Evolutionary conservation across 2,329 filamentous ascomycete genomes (phyloP).

Genomic region (Fusarium brachygibbosum): DNA sequence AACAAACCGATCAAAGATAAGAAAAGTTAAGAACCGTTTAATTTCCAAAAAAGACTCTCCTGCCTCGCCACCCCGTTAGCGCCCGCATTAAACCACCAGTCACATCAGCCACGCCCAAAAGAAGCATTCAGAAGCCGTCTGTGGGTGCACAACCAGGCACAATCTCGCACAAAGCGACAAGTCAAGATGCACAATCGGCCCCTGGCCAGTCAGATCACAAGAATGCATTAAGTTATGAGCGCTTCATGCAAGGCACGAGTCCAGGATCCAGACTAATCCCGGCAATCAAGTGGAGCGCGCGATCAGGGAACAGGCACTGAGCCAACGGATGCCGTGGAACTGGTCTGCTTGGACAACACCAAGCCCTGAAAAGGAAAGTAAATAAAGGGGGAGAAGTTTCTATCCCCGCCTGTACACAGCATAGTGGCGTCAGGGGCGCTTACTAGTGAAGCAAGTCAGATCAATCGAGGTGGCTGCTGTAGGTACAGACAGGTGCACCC

Average conservation of each 20-base stretch:
- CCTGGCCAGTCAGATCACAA: conserved; percentile 30
- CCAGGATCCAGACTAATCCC: conserved; percentile 25
- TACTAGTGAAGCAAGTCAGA: conserved; percentile 2
- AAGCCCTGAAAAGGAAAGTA: conserved; percentile 39
- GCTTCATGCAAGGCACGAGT: conserved; percentile 43
- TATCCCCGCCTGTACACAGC: conserved; percentile 35
- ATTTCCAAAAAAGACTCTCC: conserved; percentile 40
- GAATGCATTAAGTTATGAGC: conserved; percentile 36
- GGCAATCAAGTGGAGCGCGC: conserved; percentile 16
- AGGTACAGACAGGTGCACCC: conserved; percentile 45
- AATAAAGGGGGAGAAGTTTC: conserved; percentile 38
- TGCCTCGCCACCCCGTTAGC: conserved; percentile 39
- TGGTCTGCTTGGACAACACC: conserved; percentile 20
- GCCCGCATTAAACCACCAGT: conserved; percentile 37
- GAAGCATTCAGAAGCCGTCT: conserved; percentile 10
- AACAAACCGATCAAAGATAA: background rate
- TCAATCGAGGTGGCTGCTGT: conserved; percentile 32
- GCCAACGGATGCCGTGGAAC: conserved; percentile 36
- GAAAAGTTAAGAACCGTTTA: conserved; percentile 31
- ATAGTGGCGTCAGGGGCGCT: conserved; percentile 40
- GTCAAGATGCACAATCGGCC: conserved; percentile 32
- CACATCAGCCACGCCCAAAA: conserved; percentile 10
- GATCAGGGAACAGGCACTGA: conserved; percentile 4
- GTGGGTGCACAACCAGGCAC: conserved; percentile 26
- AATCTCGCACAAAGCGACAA: conserved; percentile 34